A percentile compares a stretch with the other conserved stretches of the same genome.
These are phyloP conservation scores for Eutrema japonicum DNA, from an alignment of 345 rosid genomes.

Conservation along the genomic window DNA sequence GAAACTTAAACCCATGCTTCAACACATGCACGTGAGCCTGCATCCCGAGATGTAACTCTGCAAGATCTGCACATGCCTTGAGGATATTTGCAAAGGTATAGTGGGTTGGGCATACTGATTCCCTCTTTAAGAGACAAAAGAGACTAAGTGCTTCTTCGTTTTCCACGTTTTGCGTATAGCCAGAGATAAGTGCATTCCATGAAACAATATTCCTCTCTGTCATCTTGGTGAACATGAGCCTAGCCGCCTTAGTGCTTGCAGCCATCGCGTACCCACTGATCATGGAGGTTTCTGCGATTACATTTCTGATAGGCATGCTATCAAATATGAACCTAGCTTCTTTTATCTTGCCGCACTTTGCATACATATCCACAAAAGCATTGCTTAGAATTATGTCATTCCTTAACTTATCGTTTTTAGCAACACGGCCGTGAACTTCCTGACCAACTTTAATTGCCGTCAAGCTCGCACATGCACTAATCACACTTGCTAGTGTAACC, in stretches of 20 bases:
- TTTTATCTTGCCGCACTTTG: constrained; percentile 58
- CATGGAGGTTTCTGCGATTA: constrained; percentile 83
- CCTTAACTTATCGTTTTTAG: constrained; percentile 58
- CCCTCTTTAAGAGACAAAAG: constrained; percentile 69
- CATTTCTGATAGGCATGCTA: constrained; percentile 61
- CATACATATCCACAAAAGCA: constrained; percentile 85
- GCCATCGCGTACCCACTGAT: constrained; percentile 81
- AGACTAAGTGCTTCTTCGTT: constrained; percentile 76
- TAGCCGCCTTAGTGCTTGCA: constrained; percentile 67
- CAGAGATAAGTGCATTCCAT: constrained; percentile 95
- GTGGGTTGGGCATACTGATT: constrained; percentile 72
- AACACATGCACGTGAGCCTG: constrained; percentile 85
- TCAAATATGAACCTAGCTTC: constrained; percentile 78
- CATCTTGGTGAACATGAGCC: constrained; percentile 77
- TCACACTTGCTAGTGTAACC: constrained; percentile 77
- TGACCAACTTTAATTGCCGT: constrained; percentile 58
- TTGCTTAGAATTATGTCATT: constrained; percentile 73
- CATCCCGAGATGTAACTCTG: constrained; percentile 79
- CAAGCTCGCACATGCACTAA: constrained; percentile 86
- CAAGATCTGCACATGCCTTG: constrained; percentile 87
- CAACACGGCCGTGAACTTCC: constrained; percentile 69
- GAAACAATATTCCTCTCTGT: constrained; percentile 72
- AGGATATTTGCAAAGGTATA: constrained; percentile 87
- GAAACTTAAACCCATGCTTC: constrained; percentile 83
- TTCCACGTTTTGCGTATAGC: constrained; percentile 84